Percentiles rank a stretch among this genome's conserved stretches.
These are phyloP conservation scores for Hansfordia pulvinata DNA, from an alignment of 2,329 filamentous ascomycete species.

Conservation along the genomic window DNA sequence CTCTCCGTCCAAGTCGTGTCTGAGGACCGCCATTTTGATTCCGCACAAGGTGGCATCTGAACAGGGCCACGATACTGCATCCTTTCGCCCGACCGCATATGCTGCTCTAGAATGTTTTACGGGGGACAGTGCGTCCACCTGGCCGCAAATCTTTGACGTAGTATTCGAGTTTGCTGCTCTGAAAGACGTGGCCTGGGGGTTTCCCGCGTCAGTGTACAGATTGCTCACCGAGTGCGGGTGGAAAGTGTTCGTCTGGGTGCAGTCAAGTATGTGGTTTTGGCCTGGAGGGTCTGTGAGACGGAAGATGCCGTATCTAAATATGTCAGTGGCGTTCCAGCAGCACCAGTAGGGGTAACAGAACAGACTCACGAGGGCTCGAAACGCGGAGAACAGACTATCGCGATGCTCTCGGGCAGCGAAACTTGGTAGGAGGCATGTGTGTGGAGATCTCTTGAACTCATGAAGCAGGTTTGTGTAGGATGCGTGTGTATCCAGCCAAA, in stretches of 20 bases:
- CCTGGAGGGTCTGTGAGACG: conserved; percentile 88
- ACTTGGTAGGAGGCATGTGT: conserved; percentile 91
- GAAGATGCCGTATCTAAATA: conserved; percentile 71
- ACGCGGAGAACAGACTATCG: conserved; percentile 86
- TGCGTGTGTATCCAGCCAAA: conserved; percentile 98
- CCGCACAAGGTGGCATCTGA: too few species aligned
- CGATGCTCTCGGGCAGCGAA: conserved; percentile 92
- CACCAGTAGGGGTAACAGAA: not conserved
- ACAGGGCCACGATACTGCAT: too few species aligned
- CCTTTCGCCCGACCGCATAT: too few species aligned
- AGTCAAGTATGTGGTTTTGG: conserved; percentile 70
- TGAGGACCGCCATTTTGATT: too few species aligned
- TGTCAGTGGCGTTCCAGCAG: conserved; percentile 4
- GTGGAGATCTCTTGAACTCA: conserved; percentile 88
- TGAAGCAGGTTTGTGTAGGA: conserved; percentile 92
- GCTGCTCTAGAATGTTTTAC: conserved; percentile 14
- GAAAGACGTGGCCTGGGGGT: conserved; percentile 55
- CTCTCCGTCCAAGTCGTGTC: too few species aligned
- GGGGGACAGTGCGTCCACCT: conserved; percentile 8
- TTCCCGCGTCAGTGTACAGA: conserved; percentile 61
- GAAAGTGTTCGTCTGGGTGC: conserved; percentile 67
- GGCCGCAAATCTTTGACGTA: conserved; percentile 40
- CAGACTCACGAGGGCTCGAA: conserved; percentile 57
- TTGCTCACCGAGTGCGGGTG: conserved; percentile 58
- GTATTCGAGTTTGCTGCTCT: conserved; percentile 51